phyloP scores from a whole-genome alignment of 768 basidiomycete species.

The Cystofilobasidium macerans region DNA sequence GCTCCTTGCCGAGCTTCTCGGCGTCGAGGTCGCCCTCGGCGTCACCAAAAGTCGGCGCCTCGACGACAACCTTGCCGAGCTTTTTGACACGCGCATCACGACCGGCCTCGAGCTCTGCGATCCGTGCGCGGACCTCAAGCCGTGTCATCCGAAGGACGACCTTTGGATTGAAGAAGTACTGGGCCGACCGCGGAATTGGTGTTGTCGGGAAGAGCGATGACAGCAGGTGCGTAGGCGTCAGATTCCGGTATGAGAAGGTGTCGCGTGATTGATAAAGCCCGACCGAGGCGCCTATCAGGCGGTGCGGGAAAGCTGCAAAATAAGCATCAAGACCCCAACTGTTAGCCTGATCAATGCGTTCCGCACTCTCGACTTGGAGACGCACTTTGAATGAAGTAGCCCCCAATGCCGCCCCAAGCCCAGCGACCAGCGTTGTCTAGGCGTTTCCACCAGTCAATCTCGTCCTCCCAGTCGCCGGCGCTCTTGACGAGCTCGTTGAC shows the following conservation, averaged over 20 bases:
- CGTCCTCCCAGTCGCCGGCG: slow-evolving; percentile 23
- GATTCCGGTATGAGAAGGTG: neutral
- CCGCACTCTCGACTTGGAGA: too few species aligned
- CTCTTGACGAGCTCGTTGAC: slow-evolving; percentile 15
- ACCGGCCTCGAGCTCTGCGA: slow-evolving; percentile 48
- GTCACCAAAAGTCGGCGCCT: slow-evolving; percentile 1
- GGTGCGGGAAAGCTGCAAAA: slow-evolving; percentile 22
- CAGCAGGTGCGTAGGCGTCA: slow-evolving; percentile 21
- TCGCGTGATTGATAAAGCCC: neutral
- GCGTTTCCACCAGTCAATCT: slow-evolving; percentile 24
- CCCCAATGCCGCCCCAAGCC: slow-evolving; percentile 22
- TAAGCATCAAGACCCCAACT: too few species aligned
- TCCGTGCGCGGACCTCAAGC: slow-evolving; percentile 16
- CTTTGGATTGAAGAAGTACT: slow-evolving; percentile 7
- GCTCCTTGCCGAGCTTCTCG: slow-evolving; percentile 7
- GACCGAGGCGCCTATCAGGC: slow-evolving; percentile 6
- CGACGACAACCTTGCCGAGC: slow-evolving; percentile 49
- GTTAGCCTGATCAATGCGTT: too few species aligned
- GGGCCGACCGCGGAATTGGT: slow-evolving; percentile 15
- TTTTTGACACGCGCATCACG: slow-evolving; percentile 58
- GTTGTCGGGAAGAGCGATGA: slow-evolving; percentile 23
- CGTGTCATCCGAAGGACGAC: slow-evolving; percentile 16
- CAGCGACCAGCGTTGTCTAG: slow-evolving; percentile 7
- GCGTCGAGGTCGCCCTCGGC: slow-evolving; percentile 3
- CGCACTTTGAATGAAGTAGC: slow-evolving; percentile 20